Evolutionary conservation across 2,329 filamentous ascomycete species (phyloP).

Genomic region (Penicillium paneum): DNA sequence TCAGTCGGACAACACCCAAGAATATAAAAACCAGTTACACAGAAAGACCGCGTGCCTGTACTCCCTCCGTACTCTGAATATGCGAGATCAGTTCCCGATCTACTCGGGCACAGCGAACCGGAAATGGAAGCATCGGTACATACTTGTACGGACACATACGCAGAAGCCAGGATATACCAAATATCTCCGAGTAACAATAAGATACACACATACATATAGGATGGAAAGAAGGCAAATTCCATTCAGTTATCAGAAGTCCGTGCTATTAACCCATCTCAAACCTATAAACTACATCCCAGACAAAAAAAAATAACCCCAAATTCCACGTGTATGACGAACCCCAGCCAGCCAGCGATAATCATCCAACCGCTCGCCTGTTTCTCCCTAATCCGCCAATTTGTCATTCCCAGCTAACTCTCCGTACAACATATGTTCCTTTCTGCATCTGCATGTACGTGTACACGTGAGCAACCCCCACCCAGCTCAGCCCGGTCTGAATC

Average conservation of each 20-base stretch:
- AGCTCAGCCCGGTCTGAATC: not conserved
- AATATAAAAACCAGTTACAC: not conserved
- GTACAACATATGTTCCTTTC: not conserved
- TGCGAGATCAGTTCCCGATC: conserved; percentile 6
- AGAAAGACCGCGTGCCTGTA: conserved; percentile 1
- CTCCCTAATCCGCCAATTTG: not conserved
- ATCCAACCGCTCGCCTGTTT: not conserved
- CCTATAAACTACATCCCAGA: too few species aligned
- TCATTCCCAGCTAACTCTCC: not conserved
- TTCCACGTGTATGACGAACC: not conserved
- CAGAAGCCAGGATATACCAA: not conserved
- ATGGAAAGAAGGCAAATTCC: too few species aligned
- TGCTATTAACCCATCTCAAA: too few species aligned
- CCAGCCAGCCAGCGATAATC: not conserved
- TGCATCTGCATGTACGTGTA: not conserved
- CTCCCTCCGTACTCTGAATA: not conserved
- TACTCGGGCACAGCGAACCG: not conserved
- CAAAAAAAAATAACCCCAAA: not conserved
- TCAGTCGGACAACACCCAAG: not conserved
- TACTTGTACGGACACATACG: not conserved
- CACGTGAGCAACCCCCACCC: not conserved
- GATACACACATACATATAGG: not conserved
- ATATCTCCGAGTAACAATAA: not conserved
- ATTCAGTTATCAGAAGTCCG: too few species aligned
- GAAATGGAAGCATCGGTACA: not conserved